Evolutionary conservation across 208 protist genomes (phyloP), one percentile per base, ranked within the genome.

Genomic region (Endotrypanum monterogeii): DNA sequence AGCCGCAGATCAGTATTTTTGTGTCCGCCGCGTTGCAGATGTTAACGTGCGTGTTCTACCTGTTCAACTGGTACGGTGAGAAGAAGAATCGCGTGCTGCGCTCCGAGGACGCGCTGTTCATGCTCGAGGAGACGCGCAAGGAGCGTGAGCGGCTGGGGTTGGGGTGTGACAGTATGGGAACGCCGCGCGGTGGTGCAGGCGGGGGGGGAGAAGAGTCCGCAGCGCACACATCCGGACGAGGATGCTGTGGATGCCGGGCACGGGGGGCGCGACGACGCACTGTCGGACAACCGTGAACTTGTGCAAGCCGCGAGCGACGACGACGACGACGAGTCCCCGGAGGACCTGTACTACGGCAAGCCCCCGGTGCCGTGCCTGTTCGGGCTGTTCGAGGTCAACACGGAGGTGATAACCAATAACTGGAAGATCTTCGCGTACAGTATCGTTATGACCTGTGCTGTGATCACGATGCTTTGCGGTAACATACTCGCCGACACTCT

Each of bases 61-160:
- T 88, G 25, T 85, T 89, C 61, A 94, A 94, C 82, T 84, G 75
- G 83, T 88, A 89, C 72, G 90, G 77, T 7, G 90, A 94, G 88
- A 61, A 80, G 60, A 76, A 28, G 55, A 92, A 94, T 74, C 78
- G 74, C 37, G 80, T 78, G 60, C 83, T 88, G 48, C 87, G 87
- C 60, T 37, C 55, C 18, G 80, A 86, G 57, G 86, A 91, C 75
- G 67, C 61, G 32, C 46, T 77, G 60, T 74, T 83, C 16, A 51
- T 84, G 8, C 78, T 80, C 58, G 67, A 76, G 30, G 65, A 82
- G 66, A 46, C 74, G 44, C 61, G 75, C 70, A 68, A 76, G 73
- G 79, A 85, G 61, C 73, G 70, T 35, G 74, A 79, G 70, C 70
- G 71, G 9, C 71, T 77, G 1, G 71, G 71, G 16, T n/a, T 76